phyloP scores from a whole-genome alignment of 2,329 filamentous ascomycete species.

The Claviceps digitariae region DNA sequence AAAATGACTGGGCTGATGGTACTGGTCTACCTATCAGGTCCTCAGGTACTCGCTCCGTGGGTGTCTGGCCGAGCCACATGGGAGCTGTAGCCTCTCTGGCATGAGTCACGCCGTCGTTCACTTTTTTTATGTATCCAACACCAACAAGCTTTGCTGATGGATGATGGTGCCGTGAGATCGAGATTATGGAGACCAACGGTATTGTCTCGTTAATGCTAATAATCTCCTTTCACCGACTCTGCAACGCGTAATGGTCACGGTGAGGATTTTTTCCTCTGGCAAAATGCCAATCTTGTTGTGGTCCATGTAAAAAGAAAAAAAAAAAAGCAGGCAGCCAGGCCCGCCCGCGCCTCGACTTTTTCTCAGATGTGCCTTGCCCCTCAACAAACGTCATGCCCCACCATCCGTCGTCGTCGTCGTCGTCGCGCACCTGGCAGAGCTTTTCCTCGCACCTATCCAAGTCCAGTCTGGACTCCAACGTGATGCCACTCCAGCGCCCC shows the following conservation, averaged over 20 bases:
- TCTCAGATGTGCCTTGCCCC: conserved; percentile 2
- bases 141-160: neutral
- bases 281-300: neutral
- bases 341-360: conserved; percentile 2
- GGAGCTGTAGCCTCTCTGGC: no score
- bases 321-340: no score
- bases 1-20: neutral
- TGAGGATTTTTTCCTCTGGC: no score
- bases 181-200: neutral
- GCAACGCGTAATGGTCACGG: no score
- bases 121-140: neutral
- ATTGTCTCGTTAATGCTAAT: neutral
- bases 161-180: neutral
- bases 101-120: neutral
- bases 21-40: neutral
- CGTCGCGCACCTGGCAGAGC: neutral
- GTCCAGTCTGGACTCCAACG: neutral
- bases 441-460: neutral
- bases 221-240: no score
- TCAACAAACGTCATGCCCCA: conserved; percentile 19
- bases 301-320: no score
- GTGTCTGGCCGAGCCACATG: no score
- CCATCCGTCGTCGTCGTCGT: conserved; percentile 6
- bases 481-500: neutral
- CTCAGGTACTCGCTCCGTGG: neutral